Conservation (phyloP, 2,329 filamentous ascomycete species). For the Leptographium galeiforme region DNA sequence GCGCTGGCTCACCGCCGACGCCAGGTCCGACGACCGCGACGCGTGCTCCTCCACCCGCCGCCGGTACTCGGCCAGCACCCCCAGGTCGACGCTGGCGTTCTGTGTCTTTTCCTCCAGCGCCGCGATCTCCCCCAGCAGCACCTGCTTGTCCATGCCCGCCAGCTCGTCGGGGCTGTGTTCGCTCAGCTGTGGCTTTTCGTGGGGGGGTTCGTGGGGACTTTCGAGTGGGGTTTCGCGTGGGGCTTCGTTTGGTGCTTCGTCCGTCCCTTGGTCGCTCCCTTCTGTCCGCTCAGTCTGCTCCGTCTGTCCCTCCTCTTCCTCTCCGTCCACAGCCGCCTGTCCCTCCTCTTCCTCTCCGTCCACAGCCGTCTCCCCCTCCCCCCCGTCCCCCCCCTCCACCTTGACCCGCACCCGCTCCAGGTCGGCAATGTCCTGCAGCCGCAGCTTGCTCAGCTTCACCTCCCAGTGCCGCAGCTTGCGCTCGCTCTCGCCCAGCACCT, state of each 20-base stretch:
- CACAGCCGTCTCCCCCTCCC: slow-evolving; percentile 6
- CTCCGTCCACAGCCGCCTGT: too few relatives aligned
- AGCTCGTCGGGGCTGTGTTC: slow-evolving; percentile 63
- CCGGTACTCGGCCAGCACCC: slow-evolving; percentile 43
- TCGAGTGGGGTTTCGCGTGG: too few relatives aligned
- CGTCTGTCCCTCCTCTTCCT: slow-evolving; percentile 11
- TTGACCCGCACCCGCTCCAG: slow-evolving; percentile 29
- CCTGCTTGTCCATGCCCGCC: slow-evolving; percentile 49
- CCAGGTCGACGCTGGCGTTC: slow-evolving; percentile 75
- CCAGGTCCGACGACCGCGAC: slow-evolving; percentile 59
- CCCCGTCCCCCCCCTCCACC: slow-evolving; percentile 5
- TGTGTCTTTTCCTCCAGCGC: slow-evolving; percentile 58
- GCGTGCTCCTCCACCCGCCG: slow-evolving; percentile 26
- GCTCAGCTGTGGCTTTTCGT: slow-evolving; percentile 41
- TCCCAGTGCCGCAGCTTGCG: slow-evolving; percentile 76
- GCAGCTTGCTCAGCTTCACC: slow-evolving; percentile 75
- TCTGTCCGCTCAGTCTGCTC: slow-evolving; percentile 11
- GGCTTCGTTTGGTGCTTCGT: background rate
- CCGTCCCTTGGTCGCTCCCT: too few relatives aligned
- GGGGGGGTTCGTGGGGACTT: too few relatives aligned
- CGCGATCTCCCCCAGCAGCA: slow-evolving; percentile 48
- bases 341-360: slow-evolving; percentile 1
- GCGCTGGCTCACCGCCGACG: slow-evolving; percentile 60
- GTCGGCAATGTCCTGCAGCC: slow-evolving; percentile 68
- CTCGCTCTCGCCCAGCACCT: slow-evolving; percentile 73